phyloP scores from a whole-genome alignment of 1,284 basidiomycete species.

The Phlebopus sp. region DNA sequence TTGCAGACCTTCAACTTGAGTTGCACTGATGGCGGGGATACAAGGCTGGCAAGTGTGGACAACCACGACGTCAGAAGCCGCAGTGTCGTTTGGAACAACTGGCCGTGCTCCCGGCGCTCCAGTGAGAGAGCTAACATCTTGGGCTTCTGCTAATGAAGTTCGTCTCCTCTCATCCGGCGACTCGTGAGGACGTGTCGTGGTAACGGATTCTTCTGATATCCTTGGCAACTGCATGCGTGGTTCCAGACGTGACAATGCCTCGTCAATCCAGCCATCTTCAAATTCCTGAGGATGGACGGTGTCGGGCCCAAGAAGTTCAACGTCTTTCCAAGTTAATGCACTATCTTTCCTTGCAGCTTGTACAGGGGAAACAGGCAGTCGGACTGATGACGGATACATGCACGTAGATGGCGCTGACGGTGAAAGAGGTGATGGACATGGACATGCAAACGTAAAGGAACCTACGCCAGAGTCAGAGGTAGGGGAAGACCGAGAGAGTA shows the following conservation, averaged over 20 bases:
- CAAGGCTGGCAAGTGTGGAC: conserved; percentile 61
- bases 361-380: conserved; percentile 7
- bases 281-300: conserved; percentile 44
- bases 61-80: conserved; percentile 33
- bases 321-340: conserved; percentile 43
- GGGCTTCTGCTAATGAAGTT: conserved; percentile 1
- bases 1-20: conserved; percentile 61
- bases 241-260: conserved; percentile 14
- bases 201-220: conserved; percentile 2
- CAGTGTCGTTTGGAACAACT: conserved; percentile 1
- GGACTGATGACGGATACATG: background rate
- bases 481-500: conserved; percentile 19
- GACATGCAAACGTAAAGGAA: conserved; percentile 10
- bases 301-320: conserved; percentile 48
- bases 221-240: conserved; percentile 8
- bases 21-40: conserved; percentile 57
- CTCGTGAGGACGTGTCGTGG: conserved; percentile 2
- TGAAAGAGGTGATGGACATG: conserved; percentile 14
- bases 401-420: conserved; percentile 11
- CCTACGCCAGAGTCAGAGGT: conserved; percentile 14
- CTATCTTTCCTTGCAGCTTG: conserved; percentile 17
- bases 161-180: conserved; percentile 6
- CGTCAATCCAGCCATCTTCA: conserved; percentile 40
- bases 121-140: conserved; percentile 7
- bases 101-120: conserved; percentile 3